A percentile compares a stretch with the other conserved stretches of the same genome.
phyloP scores from a whole-genome alignment of 1,284 basidiomycete genomes.

The Xerocomus subilludens region DNA sequence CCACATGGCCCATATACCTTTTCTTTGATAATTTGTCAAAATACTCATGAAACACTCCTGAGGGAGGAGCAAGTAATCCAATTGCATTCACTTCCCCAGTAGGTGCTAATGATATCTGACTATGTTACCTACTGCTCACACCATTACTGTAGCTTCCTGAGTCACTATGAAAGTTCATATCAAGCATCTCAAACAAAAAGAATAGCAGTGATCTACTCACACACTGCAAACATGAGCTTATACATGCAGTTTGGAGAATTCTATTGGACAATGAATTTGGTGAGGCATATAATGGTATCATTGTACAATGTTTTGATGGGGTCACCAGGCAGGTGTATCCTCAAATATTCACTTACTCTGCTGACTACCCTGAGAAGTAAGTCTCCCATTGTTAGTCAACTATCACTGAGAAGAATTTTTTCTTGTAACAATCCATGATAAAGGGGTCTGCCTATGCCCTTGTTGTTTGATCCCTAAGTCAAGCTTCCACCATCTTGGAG shows the following conservation, averaged over 20 bases:
- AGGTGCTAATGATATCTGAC: not conserved
- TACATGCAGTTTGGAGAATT: slow-evolving; percentile 4
- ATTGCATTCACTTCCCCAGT: not conserved
- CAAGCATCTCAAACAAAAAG: not conserved
- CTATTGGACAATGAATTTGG: not conserved
- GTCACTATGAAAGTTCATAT: not conserved
- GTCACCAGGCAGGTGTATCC: not conserved
- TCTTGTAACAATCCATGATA: no score
- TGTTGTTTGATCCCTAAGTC: not conserved
- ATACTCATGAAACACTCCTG: not conserved
- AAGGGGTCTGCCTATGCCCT: not conserved
- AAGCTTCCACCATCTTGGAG: not conserved
- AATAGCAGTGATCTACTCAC: not conserved
- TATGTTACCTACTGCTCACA: not conserved
- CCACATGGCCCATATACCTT: slow-evolving; percentile 53
- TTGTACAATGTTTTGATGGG: not conserved
- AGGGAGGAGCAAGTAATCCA: not conserved
- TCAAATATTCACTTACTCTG: not conserved
- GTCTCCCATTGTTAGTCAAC: no score
- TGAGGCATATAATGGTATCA: slow-evolving; percentile 2
- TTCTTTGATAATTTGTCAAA: slow-evolving; percentile 22
- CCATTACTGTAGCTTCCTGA: not conserved
- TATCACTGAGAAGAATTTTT: no score
- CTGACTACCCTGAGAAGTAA: slow-evolving; percentile 9
- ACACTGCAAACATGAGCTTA: not conserved